phyloP scores from a whole-genome alignment of 2,329 filamentous ascomycete genomes.

The Colletotrichum plurivorum region DNA sequence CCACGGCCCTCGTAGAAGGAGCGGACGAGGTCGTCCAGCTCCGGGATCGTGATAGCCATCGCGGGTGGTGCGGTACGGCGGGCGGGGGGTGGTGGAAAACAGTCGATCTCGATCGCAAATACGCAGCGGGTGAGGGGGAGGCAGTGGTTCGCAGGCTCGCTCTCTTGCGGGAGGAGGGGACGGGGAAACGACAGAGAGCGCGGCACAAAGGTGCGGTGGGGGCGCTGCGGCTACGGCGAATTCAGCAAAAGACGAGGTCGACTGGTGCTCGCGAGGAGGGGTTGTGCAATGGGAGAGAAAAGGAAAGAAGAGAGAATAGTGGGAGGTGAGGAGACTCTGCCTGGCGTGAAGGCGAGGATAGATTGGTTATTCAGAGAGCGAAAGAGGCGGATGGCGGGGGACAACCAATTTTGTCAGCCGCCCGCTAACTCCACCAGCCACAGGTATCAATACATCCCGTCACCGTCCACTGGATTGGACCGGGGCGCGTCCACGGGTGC shows the following conservation, averaged over 20 bases:
- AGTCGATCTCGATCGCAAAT: slow-evolving; percentile 42
- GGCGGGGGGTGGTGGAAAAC: slow-evolving; percentile 47
- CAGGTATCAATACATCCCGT: slow-evolving; percentile 39
- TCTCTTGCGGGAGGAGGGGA: slow-evolving; percentile 21
- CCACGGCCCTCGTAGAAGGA: slow-evolving; percentile 98
- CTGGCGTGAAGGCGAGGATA: slow-evolving; percentile 38
- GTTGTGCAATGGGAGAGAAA: slow-evolving; percentile 28
- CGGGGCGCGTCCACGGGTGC: neutral
- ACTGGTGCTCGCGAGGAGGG: slow-evolving; percentile 8
- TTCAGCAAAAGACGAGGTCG: slow-evolving; percentile 11
- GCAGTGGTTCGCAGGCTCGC: slow-evolving; percentile 31
- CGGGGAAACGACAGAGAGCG: slow-evolving; percentile 45
- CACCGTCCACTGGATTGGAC: too few relatives aligned
- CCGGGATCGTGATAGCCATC: slow-evolving; percentile 84
- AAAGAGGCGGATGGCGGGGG: slow-evolving; percentile 42
- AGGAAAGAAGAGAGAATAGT: slow-evolving; percentile 16
- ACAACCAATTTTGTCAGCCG: slow-evolving; percentile 44
- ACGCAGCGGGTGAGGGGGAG: slow-evolving; percentile 37
- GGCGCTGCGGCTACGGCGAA: slow-evolving; percentile 6
- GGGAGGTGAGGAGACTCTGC: slow-evolving; percentile 35
- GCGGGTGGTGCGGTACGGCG: slow-evolving; percentile 53
- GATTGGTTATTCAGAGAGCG: slow-evolving; percentile 38
- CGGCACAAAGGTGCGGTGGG: slow-evolving; percentile 24
- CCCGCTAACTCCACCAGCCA: slow-evolving; percentile 41
- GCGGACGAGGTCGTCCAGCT: slow-evolving; percentile 96